Evolutionary conservation across 169 alveolate genomes (phyloP), one percentile per base, ranked within the genome.

Genomic region (Eimeria acervulina): DNA sequence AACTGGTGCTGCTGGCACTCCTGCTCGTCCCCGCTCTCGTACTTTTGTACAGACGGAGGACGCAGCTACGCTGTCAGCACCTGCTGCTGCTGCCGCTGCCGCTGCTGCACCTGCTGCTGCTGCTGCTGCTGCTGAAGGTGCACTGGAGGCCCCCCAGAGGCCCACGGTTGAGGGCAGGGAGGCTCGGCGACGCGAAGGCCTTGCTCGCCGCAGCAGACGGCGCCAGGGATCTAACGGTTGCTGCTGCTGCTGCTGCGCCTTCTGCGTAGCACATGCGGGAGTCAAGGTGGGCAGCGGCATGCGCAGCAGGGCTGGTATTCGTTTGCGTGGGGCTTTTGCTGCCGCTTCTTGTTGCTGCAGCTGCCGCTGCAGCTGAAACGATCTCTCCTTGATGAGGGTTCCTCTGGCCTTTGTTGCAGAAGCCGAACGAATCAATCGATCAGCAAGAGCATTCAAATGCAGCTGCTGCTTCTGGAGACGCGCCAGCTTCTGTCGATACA

Each of bases 281-380:
- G 47, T 68, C 31, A 76, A 76, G 2, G 44, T 36, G 59, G 90
- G 90, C 19, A 81, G 90, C 38, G 90, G 90, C 70, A 81, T 68
- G 44, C 47, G 90, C 90, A 81, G n/a, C 26, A 17, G 8, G 10
- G 90, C 72, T 19, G 90, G 90, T 1, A 81, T 31, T 12, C 90
- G 90, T 21, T 61, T 40, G 90, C 44, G 72, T 5, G 47, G 70
- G 26, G 72, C 4, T 36, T 61, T n/a, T n/a, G 38, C 42, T 13
- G 55, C 33, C 8, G n/a, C 15, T 33, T 47, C 72, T 21, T 78
- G 88, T 72, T 81, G 72, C 90, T 81, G 90, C 90, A n/a, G 38
- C 90, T 42, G 72, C 72, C 47, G 63, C 31, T 42, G 90, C 90
- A 81, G 90, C 90, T 81, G 90, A 31, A 81, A 42, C 5, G 90